A percentile compares a stretch with the other conserved stretches of the same genome.
Conservation (phyloP, 805 yeast genomes). For the Wickerhamomyces hampshirensis region DNA sequence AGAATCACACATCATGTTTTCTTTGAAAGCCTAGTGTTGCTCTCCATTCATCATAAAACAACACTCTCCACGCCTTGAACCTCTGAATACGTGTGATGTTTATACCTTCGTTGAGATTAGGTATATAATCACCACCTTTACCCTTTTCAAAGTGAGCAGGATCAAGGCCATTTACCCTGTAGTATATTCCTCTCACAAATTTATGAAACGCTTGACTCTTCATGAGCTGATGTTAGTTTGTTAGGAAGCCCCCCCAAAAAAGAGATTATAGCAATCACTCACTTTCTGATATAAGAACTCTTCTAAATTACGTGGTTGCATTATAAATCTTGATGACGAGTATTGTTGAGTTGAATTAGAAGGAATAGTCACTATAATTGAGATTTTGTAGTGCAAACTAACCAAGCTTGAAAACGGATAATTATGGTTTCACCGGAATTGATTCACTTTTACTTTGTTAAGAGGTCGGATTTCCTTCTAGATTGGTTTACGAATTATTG, state of each 20-base stretch:
- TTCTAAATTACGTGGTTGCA: slow-evolving; percentile 36
- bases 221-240: slow-evolving; percentile 32
- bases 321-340: neutral
- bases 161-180: slow-evolving; percentile 50
- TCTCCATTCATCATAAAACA: slow-evolving; percentile 60
- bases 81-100: slow-evolving; percentile 52
- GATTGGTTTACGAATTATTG: too few relatives aligned
- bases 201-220: slow-evolving; percentile 55
- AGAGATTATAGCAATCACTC: slow-evolving; percentile 1
- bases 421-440: too few relatives aligned
- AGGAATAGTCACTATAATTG: too few relatives aligned
- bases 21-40: slow-evolving; percentile 43
- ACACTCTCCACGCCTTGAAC: slow-evolving; percentile 51
- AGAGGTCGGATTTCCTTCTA: too few relatives aligned
- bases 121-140: slow-evolving; percentile 23
- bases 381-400: too few relatives aligned
- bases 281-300: slow-evolving; percentile 35
- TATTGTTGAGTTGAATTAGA: neutral
- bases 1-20: slow-evolving; percentile 12
- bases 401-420: too few relatives aligned
- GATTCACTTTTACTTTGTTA: too few relatives aligned
- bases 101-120: slow-evolving; percentile 19
- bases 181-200: slow-evolving; percentile 59
- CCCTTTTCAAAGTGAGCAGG: slow-evolving; percentile 30
- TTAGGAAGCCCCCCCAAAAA: neutral